phyloP scores from a whole-genome alignment of 495 filamentous ascomycete species.

The Penicillium longicatenatum region DNA sequence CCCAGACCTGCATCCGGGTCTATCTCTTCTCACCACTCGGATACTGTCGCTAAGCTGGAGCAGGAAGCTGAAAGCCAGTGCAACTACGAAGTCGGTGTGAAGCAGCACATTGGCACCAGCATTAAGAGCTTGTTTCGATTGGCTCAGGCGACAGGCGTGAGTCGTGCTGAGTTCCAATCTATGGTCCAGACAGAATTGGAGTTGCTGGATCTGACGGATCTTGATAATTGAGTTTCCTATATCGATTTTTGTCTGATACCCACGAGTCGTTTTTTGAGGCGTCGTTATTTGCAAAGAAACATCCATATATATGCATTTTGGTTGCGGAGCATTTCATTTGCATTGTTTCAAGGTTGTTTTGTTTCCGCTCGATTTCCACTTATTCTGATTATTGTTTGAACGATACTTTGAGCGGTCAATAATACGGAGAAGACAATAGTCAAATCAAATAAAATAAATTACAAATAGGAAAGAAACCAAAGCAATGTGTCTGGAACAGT shows the following conservation, averaged over 20 bases:
- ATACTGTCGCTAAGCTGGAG: slow-evolving; percentile 67
- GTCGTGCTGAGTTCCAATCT: slow-evolving; percentile 79
- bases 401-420: background rate
- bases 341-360: slow-evolving; percentile 5
- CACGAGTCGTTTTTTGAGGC: slow-evolving; percentile 19
- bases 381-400: background rate
- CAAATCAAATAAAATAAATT: background rate
- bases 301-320: slow-evolving; percentile 20
- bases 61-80: slow-evolving; percentile 63
- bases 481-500: background rate
- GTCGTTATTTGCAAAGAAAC: slow-evolving; percentile 13
- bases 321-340: background rate
- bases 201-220: slow-evolving; percentile 72
- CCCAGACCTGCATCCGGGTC: slow-evolving; percentile 48
- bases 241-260: slow-evolving; percentile 26
- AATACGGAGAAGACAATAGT: background rate
- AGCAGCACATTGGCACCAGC: slow-evolving; percentile 84
- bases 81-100: slow-evolving; percentile 75
- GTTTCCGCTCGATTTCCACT: background rate
- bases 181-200: slow-evolving; percentile 81
- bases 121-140: slow-evolving; percentile 88
- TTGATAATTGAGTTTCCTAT: slow-evolving; percentile 46
- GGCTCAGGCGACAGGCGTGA: slow-evolving; percentile 77
- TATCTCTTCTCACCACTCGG: slow-evolving; percentile 57
- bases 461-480: no score